Base-by-base conservation (phyloP, 179 eudicot species). In the Beta corolliflora region DNA sequence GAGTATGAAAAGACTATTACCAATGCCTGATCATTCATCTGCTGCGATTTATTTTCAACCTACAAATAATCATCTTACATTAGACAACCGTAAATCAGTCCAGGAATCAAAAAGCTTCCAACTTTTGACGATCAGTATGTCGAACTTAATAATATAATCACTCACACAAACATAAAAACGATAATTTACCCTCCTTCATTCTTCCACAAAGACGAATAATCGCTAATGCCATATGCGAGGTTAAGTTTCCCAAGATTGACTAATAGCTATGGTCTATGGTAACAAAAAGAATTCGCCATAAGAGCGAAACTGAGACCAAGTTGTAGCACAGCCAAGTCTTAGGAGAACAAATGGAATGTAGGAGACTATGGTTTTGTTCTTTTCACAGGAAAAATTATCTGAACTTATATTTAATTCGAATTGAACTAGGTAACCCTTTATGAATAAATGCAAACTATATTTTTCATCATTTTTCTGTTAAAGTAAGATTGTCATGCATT, bases 41-140 rank as follows among this genome's bases (percentile, higher is more conserved):
- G 95, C 48, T 95, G 92, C 69, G 95, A 88, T 84, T 88, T 91
- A 78, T 92, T 88, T 83, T 89, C 95, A 82, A 95, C 98, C 98
- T 93, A 89, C 5, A 84, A 75, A 56, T 75, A 0, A 75, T 9
- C 7, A 78, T 11, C n/a, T 54, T 58, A 2, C 9, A 58, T 80
- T 52, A 83, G 77, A 77, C 50, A 71, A n/a, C 60, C 19, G 52
- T 48, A 71, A 72, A 53, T 7, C 5, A 45, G 53, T 29, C 31
- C 54, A 44, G 4, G 9, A 18, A 19, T n/a, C 75, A 18, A 5
- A 48, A 5, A 67, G 14, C 18, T 59, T 59, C 63, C 63, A 15
- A 59, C 63, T 23, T 59, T 19, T 23, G 16, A 19, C 19, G 63
- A 59, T 59, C 25, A n/a, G 14, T 59, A 59, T 36, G 41, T 52